phyloP scores from a whole-genome alignment of 1,139 yeast species.

The Pichia sp. region DNA sequence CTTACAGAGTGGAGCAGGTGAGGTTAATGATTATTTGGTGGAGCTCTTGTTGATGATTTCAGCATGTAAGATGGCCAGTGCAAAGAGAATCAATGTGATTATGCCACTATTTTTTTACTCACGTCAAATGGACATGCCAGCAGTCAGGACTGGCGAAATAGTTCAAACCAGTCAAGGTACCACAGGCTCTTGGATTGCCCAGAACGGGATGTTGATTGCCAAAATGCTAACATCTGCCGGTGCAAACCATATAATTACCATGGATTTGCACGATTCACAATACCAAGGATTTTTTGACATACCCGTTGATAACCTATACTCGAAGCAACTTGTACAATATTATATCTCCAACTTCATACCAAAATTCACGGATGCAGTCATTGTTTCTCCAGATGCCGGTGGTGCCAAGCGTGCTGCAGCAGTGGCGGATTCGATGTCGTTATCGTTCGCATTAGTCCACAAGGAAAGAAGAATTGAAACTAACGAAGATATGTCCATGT shows the following conservation, averaged over 20 bases:
- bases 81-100: slow-evolving; percentile 89
- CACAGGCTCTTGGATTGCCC: slow-evolving; percentile 87
- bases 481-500: slow-evolving; percentile 42
- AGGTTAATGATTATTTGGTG: slow-evolving; percentile 85
- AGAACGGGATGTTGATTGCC: slow-evolving; percentile 90
- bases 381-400: slow-evolving; percentile 95
- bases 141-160: slow-evolving; percentile 27
- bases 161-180: slow-evolving; percentile 18
- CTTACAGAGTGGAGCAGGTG: slow-evolving; percentile 69
- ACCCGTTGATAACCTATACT: slow-evolving; percentile 87
- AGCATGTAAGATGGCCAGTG: slow-evolving; percentile 95
- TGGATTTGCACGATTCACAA: slow-evolving; percentile 96
- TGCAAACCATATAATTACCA: slow-evolving; percentile 92
- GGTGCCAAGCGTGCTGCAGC: slow-evolving; percentile 97
- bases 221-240: slow-evolving; percentile 88
- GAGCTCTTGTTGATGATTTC: slow-evolving; percentile 85
- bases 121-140: slow-evolving; percentile 95
- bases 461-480: slow-evolving; percentile 74
- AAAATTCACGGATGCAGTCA: slow-evolving; percentile 69
- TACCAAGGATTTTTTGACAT: slow-evolving; percentile 91
- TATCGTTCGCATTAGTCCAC: slow-evolving; percentile 91
- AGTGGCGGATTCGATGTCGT: slow-evolving; percentile 83
- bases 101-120: slow-evolving; percentile 94
- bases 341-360: slow-evolving; percentile 74
- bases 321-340: slow-evolving; percentile 77